Conservation (phyloP, 108 stramenopile genomes). For the Nitzschia putrida region DNA sequence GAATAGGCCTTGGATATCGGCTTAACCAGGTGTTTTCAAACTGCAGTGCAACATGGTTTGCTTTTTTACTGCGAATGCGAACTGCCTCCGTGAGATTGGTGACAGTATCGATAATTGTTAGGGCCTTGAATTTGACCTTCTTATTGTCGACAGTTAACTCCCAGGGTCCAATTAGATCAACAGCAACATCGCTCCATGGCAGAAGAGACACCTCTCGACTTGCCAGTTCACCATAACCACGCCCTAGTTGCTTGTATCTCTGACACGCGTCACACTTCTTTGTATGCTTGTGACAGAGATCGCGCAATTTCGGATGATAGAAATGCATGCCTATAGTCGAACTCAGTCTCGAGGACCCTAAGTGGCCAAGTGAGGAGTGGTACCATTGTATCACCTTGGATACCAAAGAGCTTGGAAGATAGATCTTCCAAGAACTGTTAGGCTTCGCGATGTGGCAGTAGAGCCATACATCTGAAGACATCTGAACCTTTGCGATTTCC, state of each 20-base stretch:
- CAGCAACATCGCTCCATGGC: slow-evolving; percentile 34
- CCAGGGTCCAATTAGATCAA: slow-evolving; percentile 52
- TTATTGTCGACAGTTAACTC: slow-evolving; percentile 23
- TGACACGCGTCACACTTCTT: slow-evolving; percentile 26
- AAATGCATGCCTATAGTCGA: too few species aligned
- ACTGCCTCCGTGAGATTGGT: slow-evolving; percentile 51
- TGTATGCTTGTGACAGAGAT: not conserved
- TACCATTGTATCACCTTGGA: slow-evolving; percentile 29
- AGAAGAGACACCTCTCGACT: not conserved
- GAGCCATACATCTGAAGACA: not conserved
- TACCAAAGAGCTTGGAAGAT: slow-evolving; percentile 27
- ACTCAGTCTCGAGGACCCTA: slow-evolving; percentile 16
- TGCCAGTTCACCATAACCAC: slow-evolving; percentile 31
- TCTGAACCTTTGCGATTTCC: not conserved
- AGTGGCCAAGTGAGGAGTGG: slow-evolving; percentile 38
- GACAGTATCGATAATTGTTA: slow-evolving; percentile 45
- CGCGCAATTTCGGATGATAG: slow-evolving; percentile 16
- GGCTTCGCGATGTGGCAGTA: not conserved
- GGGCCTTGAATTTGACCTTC: slow-evolving; percentile 30
- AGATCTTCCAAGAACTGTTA: slow-evolving; percentile 20
- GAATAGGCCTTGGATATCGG: slow-evolving; percentile 45
- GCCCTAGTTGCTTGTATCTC: slow-evolving; percentile 9
- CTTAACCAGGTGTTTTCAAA: slow-evolving; percentile 41
- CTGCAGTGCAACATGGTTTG: too few species aligned
- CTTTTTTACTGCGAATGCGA: slow-evolving; percentile 30